A percentile compares a stretch with the other conserved stretches of the same genome.
These are phyloP conservation scores for Rhodotorula sp. DNA, from an alignment of 1,284 basidiomycete genomes.

Conservation along the genomic window DNA sequence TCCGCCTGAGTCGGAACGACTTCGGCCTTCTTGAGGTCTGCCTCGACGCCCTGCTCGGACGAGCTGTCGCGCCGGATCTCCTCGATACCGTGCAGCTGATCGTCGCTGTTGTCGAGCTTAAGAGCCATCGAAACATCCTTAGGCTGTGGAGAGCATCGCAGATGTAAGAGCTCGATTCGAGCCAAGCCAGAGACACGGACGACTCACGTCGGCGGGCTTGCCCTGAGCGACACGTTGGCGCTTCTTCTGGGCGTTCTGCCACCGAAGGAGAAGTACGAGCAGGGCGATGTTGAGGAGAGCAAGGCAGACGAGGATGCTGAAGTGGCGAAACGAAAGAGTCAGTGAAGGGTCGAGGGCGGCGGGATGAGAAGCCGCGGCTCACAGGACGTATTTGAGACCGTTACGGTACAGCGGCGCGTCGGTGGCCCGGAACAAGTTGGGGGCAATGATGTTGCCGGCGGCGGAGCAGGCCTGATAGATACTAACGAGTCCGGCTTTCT, in stretches of 20 bases:
- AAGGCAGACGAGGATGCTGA: constrained; percentile 39
- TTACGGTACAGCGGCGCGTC: constrained; percentile 12
- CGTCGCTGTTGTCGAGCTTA: constrained; percentile 25
- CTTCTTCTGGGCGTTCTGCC: constrained; percentile 48
- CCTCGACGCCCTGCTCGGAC: background rate
- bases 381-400: constrained; percentile 24
- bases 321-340: background rate
- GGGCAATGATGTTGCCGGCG: constrained; percentile 46
- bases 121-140: constrained; percentile 46
- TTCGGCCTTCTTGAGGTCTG: background rate
- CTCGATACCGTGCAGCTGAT: background rate
- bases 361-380: background rate
- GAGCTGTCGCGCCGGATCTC: background rate
- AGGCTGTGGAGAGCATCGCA: background rate
- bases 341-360: too few relatives aligned
- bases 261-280: constrained; percentile 38
- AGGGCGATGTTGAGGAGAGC: constrained; percentile 43
- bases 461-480: constrained; percentile 41
- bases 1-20: background rate
- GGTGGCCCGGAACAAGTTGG: constrained; percentile 10
- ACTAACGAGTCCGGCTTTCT: constrained; percentile 48
- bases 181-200: background rate
- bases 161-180: background rate
- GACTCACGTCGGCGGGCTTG: constrained; percentile 47
- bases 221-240: constrained; percentile 46